Percentiles rank a stretch among this genome's conserved stretches.
These are phyloP conservation scores for Coniophora puteana DNA, from an alignment of 1,284 basidiomycete species.

Conservation along the genomic window DNA sequence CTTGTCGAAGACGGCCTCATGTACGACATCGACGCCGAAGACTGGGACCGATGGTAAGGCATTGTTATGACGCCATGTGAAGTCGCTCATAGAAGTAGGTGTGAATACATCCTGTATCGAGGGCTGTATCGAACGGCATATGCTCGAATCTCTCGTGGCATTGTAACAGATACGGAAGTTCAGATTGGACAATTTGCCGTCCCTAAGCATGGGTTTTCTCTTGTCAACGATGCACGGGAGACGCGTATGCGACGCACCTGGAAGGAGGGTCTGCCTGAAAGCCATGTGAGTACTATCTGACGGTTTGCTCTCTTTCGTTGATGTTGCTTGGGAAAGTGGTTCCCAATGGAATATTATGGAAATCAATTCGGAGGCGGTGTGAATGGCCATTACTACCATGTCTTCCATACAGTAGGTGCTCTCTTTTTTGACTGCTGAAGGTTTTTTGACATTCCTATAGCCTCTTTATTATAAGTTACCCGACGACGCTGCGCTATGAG, in stretches of 20 bases:
- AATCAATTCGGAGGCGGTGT: constrained; percentile 49
- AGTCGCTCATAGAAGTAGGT: constrained; percentile 42
- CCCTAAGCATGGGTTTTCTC: constrained; percentile 51
- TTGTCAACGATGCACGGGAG: constrained; percentile 55
- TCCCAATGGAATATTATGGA: constrained; percentile 68
- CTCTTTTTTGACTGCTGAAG: constrained; percentile 28
- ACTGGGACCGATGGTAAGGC: constrained; percentile 67
- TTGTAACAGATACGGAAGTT: constrained; percentile 73
- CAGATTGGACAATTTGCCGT: constrained; percentile 82
- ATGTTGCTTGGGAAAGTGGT: constrained; percentile 52
- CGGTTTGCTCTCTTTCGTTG: constrained; percentile 1
- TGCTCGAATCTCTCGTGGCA: constrained; percentile 66
- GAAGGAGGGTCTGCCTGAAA: constrained; percentile 62
- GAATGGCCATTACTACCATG: constrained; percentile 73
- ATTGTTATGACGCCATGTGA: neutral
- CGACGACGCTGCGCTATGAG: constrained; percentile 32
- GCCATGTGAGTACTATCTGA: constrained; percentile 45
- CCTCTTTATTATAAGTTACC: constrained; percentile 68
- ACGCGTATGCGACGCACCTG: constrained; percentile 65
- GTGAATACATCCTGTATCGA: constrained; percentile 86
- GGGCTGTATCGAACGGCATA: constrained; percentile 80
- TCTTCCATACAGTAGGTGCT: constrained; percentile 59
- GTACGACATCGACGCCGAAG: constrained; percentile 73
- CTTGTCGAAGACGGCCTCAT: constrained; percentile 69
- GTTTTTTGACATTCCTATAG: constrained; percentile 30